phyloP scores from a whole-genome alignment of 2,329 filamentous ascomycete species.

The Ophiostoma perfectum region DNA sequence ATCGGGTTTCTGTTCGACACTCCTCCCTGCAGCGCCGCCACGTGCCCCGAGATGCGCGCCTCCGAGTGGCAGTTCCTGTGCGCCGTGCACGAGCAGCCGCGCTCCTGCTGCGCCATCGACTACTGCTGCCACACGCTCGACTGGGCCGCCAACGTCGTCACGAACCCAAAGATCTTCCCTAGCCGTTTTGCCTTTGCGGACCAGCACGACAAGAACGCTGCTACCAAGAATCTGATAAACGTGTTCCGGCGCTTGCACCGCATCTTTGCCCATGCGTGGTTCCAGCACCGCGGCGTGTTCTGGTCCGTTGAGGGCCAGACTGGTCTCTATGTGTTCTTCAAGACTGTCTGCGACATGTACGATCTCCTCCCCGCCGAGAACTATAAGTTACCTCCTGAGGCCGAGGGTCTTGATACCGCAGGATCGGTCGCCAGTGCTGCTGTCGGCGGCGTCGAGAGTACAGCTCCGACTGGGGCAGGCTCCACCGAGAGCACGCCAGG shows the following conservation, averaged over 20 bases:
- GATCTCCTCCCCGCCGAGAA: constrained; percentile 86
- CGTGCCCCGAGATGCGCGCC: constrained; percentile 96
- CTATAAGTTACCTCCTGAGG: constrained; percentile 90
- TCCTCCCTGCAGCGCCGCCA: constrained; percentile 80
- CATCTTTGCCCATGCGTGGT: constrained; percentile 98
- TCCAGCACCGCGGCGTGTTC: constrained; percentile 90
- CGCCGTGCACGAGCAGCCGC: constrained; percentile 93
- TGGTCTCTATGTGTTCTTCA: constrained; percentile 95
- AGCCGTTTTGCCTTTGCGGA: constrained; percentile 63
- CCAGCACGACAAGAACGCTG: constrained; percentile 55
- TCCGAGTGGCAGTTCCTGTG: constrained; percentile 99
- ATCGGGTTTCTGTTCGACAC: constrained; percentile 87
- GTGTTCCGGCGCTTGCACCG: constrained; percentile 91
- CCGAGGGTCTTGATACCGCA: constrained; percentile 60
- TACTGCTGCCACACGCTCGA: constrained; percentile 99
- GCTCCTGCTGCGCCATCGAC: constrained; percentile 96
- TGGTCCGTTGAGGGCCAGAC: constrained; percentile 87
- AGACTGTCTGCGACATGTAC: constrained; percentile 91
- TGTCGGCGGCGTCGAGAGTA: constrained; percentile 10
- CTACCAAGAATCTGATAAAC: constrained; percentile 81
- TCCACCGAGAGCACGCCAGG: constrained; percentile 18
- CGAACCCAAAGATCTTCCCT: constrained; percentile 91
- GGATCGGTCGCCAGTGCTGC: not conserved
- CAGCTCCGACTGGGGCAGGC: constrained; percentile 13
- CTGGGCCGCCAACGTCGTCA: constrained; percentile 92